Conservation (phyloP, 768 basidiomycete genomes). For the Xanthoconium purpureum region DNA sequence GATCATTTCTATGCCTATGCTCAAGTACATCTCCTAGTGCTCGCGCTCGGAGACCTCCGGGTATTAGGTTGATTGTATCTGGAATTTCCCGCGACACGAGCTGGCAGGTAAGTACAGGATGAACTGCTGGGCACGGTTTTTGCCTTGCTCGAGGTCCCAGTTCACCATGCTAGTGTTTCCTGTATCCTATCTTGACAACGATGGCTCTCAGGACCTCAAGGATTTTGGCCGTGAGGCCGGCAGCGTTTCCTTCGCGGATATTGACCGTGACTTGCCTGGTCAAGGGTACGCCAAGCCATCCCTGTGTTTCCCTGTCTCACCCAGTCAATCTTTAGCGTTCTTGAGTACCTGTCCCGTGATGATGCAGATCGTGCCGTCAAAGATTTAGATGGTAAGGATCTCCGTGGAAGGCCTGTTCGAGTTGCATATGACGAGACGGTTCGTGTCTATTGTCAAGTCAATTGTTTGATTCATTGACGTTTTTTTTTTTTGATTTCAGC, state of each 20-base stretch:
- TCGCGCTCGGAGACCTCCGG: constrained; percentile 73
- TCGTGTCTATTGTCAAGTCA: constrained; percentile 24
- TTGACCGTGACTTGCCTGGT: constrained; percentile 81
- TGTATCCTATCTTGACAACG: constrained; percentile 22
- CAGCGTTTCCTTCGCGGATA: constrained; percentile 90
- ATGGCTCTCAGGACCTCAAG: constrained; percentile 81
- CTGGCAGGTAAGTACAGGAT: constrained; percentile 84
- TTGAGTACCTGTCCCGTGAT: constrained; percentile 84
- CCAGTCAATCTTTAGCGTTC: constrained; percentile 51
- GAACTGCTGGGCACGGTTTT: background rate
- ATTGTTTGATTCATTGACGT: background rate
- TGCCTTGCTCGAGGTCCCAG: constrained; percentile 20
- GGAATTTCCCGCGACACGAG: constrained; percentile 93
- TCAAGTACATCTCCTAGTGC: constrained; percentile 39
- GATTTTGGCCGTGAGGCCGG: constrained; percentile 95
- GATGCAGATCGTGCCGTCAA: constrained; percentile 94
- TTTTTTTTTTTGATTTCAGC: constrained; percentile 36
- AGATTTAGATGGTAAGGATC: constrained; percentile 80
- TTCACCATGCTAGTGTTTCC: constrained; percentile 8
- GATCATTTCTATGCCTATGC: constrained; percentile 7
- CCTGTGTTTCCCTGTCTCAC: background rate
- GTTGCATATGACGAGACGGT: constrained; percentile 66
- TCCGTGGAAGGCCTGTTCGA: constrained; percentile 78
- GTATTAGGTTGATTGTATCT: constrained; percentile 79
- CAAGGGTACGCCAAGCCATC: constrained; percentile 65